These are phyloP conservation scores for Schwanniomyces occidentalis DNA, from an alignment of 805 yeast genomes.

Conservation along the genomic window DNA sequence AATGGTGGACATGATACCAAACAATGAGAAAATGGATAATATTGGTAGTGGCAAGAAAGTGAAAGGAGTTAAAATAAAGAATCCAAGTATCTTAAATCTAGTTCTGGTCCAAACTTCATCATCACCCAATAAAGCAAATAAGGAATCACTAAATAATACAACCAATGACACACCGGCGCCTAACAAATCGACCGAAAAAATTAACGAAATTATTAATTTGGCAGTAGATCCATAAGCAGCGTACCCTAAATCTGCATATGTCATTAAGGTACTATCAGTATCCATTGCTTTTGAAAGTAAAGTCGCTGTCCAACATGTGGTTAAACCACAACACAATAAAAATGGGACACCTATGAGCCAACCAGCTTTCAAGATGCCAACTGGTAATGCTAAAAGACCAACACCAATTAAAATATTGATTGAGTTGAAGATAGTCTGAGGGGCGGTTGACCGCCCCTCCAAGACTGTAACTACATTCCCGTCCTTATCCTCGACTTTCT, in stretches of 20 bases:
- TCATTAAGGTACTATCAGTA: conserved; percentile 75
- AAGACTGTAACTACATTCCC: conserved; percentile 71
- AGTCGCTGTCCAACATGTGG: conserved; percentile 77
- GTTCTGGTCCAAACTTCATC: conserved; percentile 38
- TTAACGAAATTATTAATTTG: conserved; percentile 65
- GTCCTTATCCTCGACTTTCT: conserved; percentile 65
- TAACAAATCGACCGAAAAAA: conserved; percentile 74
- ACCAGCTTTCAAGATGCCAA: conserved; percentile 64
- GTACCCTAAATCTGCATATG: conserved; percentile 86
- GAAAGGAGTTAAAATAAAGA: conserved; percentile 74
- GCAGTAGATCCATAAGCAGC: conserved; percentile 83
- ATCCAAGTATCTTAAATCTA: conserved; percentile 66
- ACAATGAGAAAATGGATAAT: conserved; percentile 64
- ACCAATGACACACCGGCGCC: conserved; percentile 83
- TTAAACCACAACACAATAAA: conserved; percentile 57
- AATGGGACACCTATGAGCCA: conserved; percentile 65
- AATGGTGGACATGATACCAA: conserved; percentile 72
- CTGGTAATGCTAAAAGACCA: conserved; percentile 65
- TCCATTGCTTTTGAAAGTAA: conserved; percentile 74
- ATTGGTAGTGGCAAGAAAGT: conserved; percentile 76
- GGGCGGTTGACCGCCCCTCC: conserved; percentile 79
- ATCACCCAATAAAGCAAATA: conserved; percentile 58
- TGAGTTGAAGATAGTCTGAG: conserved; percentile 77
- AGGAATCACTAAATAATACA: conserved; percentile 82
- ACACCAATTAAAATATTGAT: conserved; percentile 69